Conservation (phyloP, 176 grass and related monocot genomes). For the Triticum monococcum region DNA sequence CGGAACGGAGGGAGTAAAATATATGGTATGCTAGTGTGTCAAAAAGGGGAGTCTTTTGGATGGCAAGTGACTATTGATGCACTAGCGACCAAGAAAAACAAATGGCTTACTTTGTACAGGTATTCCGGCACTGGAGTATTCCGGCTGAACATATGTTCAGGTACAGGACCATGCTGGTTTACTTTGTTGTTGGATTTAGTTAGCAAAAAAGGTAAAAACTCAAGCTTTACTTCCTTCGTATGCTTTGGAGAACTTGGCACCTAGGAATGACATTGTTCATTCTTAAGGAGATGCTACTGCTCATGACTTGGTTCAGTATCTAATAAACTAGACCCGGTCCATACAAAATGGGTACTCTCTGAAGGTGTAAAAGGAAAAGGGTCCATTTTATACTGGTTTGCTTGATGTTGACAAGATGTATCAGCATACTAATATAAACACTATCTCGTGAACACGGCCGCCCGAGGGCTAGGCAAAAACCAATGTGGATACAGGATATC, state of each 20-base stretch:
- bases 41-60: not conserved
- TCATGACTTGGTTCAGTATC: not conserved
- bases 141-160: not conserved
- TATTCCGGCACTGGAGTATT: not conserved
- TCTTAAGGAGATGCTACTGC: not conserved
- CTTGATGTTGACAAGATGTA: not conserved
- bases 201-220: too few species aligned
- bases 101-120: not conserved
- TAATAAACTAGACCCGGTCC: not conserved
- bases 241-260: not conserved
- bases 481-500: not conserved
- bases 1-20: too few species aligned
- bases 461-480: not conserved
- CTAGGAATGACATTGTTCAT: not conserved
- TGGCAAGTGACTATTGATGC: not conserved
- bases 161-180: not conserved
- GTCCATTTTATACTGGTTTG: not conserved
- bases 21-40: not conserved
- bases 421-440: not conserved
- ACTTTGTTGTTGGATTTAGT: too few species aligned
- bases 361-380: not conserved
- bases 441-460: not conserved
- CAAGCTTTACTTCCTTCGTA: not conserved
- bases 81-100: not conserved
- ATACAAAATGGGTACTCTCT: not conserved